Base-by-base conservation (phyloP, 768 basidiomycete species). In the Phanerochaete carnosa region DNA sequence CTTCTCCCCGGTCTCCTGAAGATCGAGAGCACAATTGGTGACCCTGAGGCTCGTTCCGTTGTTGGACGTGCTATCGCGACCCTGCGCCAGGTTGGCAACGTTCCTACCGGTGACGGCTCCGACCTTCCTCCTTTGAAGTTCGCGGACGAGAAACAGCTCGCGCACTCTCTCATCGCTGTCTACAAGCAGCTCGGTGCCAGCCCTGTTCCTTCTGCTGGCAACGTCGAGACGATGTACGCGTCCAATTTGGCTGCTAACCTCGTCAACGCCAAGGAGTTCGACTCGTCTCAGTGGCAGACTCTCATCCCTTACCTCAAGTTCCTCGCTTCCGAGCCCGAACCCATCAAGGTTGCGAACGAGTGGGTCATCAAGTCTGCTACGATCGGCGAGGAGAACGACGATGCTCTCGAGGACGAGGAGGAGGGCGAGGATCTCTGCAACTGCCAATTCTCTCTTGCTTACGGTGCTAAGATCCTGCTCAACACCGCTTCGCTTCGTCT, bases 401-500 rank as follows among this genome's bases (percentile, higher is more conserved):
- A 84, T n/a, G 88, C 80, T 55, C 75, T 73, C 47, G 94, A 94
- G 16, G 95, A 98, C 67, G 95, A 96, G 72, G 95, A 98, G 75
- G 94, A 95, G 77, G 95, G 95, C 68, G 97, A 99, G 79, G 95
- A 97, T 71, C 85, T 99, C 67, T 96, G 95, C 83, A 95, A 97
- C 83, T 96, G 94, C 83, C 94, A 96, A 73, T 98, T 98, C 86
- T 97, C 95, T 58, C 85, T 98, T 57, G 95, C 95, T 57, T 98
- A 98, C 74, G 95, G 95, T 89, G 95, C 95, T 72, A 97, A 97
- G 83, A 97, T 98, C 70, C 77, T 98, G 73, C 87, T 98, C 73
- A 97, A 97, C 81, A 96, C 94, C 45, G 95, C 95, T 60, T 89
- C 83, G 64, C 92, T 98, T 75, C 94, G 95, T 74, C 91, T 98